A percentile compares a stretch with the other conserved stretches of the same genome.
phyloP scores from a whole-genome alignment of 768 basidiomycete genomes.

The Holtermannia corniformis region DNA sequence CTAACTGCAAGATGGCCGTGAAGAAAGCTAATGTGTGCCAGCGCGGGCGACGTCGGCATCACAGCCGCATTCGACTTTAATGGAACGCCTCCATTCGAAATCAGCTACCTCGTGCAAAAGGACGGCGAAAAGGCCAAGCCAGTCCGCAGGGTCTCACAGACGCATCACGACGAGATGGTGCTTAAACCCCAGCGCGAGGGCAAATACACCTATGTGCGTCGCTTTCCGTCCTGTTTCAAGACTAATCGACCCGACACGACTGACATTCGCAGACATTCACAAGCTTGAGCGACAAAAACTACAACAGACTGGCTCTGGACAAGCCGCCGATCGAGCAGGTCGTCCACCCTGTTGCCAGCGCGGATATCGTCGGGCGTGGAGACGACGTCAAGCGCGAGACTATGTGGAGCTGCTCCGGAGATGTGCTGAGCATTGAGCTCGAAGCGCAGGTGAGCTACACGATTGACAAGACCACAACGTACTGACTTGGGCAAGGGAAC shows the following conservation, averaged over 20 bases:
- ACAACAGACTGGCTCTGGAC: constrained; percentile 62
- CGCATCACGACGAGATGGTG: constrained; percentile 63
- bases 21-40: too few species aligned
- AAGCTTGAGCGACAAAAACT: constrained; percentile 72
- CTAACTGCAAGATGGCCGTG: neutral
- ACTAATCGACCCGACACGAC: neutral
- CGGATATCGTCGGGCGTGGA: constrained; percentile 17
- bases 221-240: neutral
- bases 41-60: constrained; percentile 67
- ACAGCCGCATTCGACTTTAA: constrained; percentile 75
- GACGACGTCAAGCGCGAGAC: constrained; percentile 14
- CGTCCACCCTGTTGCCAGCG: constrained; percentile 70
- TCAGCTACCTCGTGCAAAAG: constrained; percentile 65
- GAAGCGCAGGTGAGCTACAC: constrained; percentile 58
- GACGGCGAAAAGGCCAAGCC: constrained; percentile 46
- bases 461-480: neutral
- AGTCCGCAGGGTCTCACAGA: constrained; percentile 49
- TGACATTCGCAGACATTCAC: constrained; percentile 49
- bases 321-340: constrained; percentile 72
- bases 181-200: constrained; percentile 82
- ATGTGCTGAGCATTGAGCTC: constrained; percentile 63
- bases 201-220: constrained; percentile 63
- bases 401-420: constrained; percentile 62
- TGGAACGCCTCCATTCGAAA: constrained; percentile 79
- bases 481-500: constrained; percentile 54